Percentiles rank a stretch among this genome's conserved stretches.
phyloP scores from a whole-genome alignment of 768 basidiomycete species.

The Floccularia luteovirens region DNA sequence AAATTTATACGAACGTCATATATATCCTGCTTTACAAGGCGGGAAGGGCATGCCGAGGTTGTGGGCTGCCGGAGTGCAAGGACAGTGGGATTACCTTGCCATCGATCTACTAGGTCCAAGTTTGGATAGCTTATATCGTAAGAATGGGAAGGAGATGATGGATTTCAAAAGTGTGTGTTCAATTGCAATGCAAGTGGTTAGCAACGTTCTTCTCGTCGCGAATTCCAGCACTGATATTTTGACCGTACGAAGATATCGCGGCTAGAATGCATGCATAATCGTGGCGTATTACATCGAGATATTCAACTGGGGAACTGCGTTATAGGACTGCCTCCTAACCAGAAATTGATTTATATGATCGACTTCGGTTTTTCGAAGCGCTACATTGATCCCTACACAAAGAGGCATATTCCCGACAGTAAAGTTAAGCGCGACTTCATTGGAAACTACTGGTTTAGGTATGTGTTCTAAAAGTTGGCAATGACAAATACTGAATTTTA shows the following conservation, averaged over 20 bases:
- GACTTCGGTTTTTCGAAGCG: slow-evolving; percentile 82
- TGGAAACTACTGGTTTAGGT: slow-evolving; percentile 83
- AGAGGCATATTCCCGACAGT: slow-evolving; percentile 66
- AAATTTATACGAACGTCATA: slow-evolving; percentile 59
- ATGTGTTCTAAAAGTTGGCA: slow-evolving; percentile 5
- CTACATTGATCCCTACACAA: slow-evolving; percentile 60
- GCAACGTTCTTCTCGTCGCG: slow-evolving; percentile 11
- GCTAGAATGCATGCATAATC: slow-evolving; percentile 69
- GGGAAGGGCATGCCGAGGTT: slow-evolving; percentile 68
- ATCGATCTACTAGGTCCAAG: slow-evolving; percentile 70
- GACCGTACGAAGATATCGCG: slow-evolving; percentile 47
- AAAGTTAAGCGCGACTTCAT: slow-evolving; percentile 66
- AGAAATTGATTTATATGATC: slow-evolving; percentile 69
- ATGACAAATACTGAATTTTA: not conserved
- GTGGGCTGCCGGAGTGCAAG: slow-evolving; percentile 53
- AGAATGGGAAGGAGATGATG: slow-evolving; percentile 48
- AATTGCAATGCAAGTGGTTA: slow-evolving; percentile 72
- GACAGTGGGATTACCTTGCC: slow-evolving; percentile 64
- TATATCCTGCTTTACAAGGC: slow-evolving; percentile 68
- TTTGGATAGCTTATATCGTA: slow-evolving; percentile 53
- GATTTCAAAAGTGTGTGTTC: slow-evolving; percentile 68
- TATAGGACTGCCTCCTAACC: slow-evolving; percentile 51
- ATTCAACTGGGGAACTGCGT: slow-evolving; percentile 77
- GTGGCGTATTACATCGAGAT: slow-evolving; percentile 70
- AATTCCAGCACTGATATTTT: slow-evolving; percentile 5